A percentile compares a stretch with the other conserved stretches of the same genome.
Evolutionary conservation across 1,284 basidiomycete species (phyloP).

Genomic region (Cystobasidium slooffiae): DNA sequence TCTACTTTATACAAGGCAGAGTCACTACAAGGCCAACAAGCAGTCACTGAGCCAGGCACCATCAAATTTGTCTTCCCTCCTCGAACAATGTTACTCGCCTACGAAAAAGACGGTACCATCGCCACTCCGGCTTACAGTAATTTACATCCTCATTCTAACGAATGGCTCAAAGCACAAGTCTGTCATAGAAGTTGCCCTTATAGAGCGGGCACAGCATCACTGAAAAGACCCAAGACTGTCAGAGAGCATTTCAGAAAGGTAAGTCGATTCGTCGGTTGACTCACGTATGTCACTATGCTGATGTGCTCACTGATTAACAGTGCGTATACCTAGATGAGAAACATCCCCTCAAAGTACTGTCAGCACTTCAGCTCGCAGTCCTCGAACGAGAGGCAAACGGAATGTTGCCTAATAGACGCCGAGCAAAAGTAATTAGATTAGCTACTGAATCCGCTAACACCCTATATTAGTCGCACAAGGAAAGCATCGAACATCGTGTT

Average conservation of each 20-base stretch:
- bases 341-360: slow-evolving; percentile 37
- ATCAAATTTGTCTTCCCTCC: slow-evolving; percentile 36
- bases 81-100: slow-evolving; percentile 27
- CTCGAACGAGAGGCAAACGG: slow-evolving; percentile 42
- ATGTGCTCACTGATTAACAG: background rate
- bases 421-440: slow-evolving; percentile 20
- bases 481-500: background rate
- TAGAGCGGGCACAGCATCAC: slow-evolving; percentile 35
- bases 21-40: slow-evolving; percentile 14
- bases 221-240: slow-evolving; percentile 41
- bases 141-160: slow-evolving; percentile 36
- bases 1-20: slow-evolving; percentile 28
- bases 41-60: slow-evolving; percentile 11
- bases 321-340: slow-evolving; percentile 36
- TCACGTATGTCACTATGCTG: background rate
- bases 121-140: slow-evolving; percentile 35
- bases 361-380: slow-evolving; percentile 39
- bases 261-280: background rate
- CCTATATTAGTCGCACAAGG: background rate
- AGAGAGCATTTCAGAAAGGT: slow-evolving; percentile 43
- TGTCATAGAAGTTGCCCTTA: slow-evolving; percentile 34
- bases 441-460: slow-evolving; percentile 12
- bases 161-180: slow-evolving; percentile 34
- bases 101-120: slow-evolving; percentile 37
- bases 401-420: slow-evolving; percentile 25